Evolutionary conservation across 108 stramenopile genomes (phyloP), one percentile per base, ranked within the genome.

Genomic region (Chaetoceros muelleri): DNA sequence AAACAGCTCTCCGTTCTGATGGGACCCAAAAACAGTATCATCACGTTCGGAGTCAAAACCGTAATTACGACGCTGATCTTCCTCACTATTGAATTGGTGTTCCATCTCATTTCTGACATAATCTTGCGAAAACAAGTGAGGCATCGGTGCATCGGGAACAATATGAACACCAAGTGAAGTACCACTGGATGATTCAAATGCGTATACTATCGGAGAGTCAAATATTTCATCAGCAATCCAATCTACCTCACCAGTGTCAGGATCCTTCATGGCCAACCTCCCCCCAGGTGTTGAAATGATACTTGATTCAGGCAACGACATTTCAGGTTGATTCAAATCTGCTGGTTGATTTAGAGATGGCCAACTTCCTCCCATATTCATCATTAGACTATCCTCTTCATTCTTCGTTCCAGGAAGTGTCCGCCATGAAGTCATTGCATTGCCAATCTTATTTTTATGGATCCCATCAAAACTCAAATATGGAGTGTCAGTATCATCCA

Each of bases 201-300:
- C 84, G 62, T 73, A 90, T 1, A 77, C 82, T 31, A 90, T 69
- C 10, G 88, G 82, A 18, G 82, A 66, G 20, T 77, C 70, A 55
- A 90, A 82, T 49, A 75, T 34, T 52, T 71, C 75, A 50, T 71
- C 61, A 10, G 88, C 65, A 51, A 90, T 73, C 88, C 88, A 90
- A 57, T 71, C 61, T 19, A 84, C 28, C 8, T 46, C 45, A 21
- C 68, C 65, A 1, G 68, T 66, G 3, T 55, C 48, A 16, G 68
- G 49, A 57, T 82, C 58, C 18, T 75, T 65, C 34, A 83, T 58
- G 13, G 81, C 88, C 30, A 84, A 30, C 46, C 84, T 77, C 10
- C 88, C 88, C 31, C 66, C 71, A 2, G 88, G 88, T 21, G 88
- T 90, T 17, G 87, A 76, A 28, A 40, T 13, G 34, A 40, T 40